Base-by-base conservation (phyloP, 2,329 filamentous ascomycete species). In the Ophiostoma tasmaniense region DNA sequence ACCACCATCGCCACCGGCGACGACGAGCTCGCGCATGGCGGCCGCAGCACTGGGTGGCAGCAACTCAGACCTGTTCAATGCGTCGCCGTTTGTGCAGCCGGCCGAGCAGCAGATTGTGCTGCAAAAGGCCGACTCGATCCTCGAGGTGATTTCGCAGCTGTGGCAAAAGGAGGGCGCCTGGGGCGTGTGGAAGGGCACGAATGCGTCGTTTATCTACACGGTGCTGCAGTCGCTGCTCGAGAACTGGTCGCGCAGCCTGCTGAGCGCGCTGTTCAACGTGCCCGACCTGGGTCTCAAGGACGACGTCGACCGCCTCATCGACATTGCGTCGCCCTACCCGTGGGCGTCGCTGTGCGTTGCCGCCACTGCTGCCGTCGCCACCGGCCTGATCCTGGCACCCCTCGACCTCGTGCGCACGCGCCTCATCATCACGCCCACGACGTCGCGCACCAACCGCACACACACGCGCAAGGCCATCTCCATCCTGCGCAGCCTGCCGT, bases 161-260 rank as follows among this genome's bases (percentile, higher is more conserved):
- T 98, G 95, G 91, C 85, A 89, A 65, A 94, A 90, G 73, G 94
- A 96, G 76, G 92, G 93, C 45, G 89, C 89, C 0, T 93, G 93
- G 84, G 95, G 95, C 4, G 89, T 97, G 5, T 99, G 94, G 93
- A 97, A 97, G 78, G 88, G 90, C 10, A 92, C 93, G 50, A 98
- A 98, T 76, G 88, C 91, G 17, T 96, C 93, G 1, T 99, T 98
- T 75, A 83, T 98, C 66, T 97, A 98, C 79, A 91, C 89, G 0
- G 87, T 97, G 64, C 83, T 98, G 22, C 87, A 93, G 71, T 92
- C 92, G 13, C 89, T 96, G 8, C 81, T 97, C 37, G 95, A 98
- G 77, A 93, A 92, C 74, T 99, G 96, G 89, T 91, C 93, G 11
- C 87, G 93, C 74, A 95, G 92, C 75, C 85, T 97, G 67, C 83